Evolutionary conservation across 257 asterid species (phyloP), one percentile per base, ranked within the genome.

Genomic region (Agastache rugosa): DNA sequence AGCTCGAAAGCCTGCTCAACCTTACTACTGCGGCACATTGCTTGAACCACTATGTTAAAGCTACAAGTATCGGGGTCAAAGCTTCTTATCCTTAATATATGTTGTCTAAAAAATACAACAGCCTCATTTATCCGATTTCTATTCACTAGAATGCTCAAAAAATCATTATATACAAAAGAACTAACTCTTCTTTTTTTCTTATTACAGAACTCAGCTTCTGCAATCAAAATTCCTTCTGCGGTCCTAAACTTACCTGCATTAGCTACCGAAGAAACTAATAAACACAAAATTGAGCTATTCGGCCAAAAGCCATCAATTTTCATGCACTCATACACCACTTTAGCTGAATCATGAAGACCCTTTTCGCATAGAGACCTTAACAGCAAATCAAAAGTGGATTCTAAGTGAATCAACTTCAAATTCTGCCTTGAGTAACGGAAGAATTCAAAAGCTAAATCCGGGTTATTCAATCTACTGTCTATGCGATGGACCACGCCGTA

Each of bases 31-130:
- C 81, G 79, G 77, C 97, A 93, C 81, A 93, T 75, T 45, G 96
- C 97, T 29, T 75, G 76, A 75, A 91, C 74, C 60, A 93, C 88
- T 60, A 86, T 93, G 75, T 93, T 93, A 86, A 91, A 93, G 76
- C 88, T 86, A 77, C 85, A 90, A 42, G 88, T 87, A 83, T 90
- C 96, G 1, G 89, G 89, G 71, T 81, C 75, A 76, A 91, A 86
- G 72, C 89, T 81, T 75, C 74, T 62, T 62, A 85, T 76, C 79
- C 85, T 86, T 83, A 91, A 80, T 51, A 93, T 61, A 62, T 90
- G 90, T 63, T 81, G 80, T 73, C 47, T 68, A 34, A 93, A 91
- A 78, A 93, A 93, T 9, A 11, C 23, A 75, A 88, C 89, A 0
- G 97, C 97, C 75, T 87, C 96, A 15, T 87, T 85, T 56, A 90